Evolutionary conservation across 1,284 basidiomycete species (phyloP), one percentile per base, ranked within the genome.

Genomic region (Apiotrichum sp.): DNA sequence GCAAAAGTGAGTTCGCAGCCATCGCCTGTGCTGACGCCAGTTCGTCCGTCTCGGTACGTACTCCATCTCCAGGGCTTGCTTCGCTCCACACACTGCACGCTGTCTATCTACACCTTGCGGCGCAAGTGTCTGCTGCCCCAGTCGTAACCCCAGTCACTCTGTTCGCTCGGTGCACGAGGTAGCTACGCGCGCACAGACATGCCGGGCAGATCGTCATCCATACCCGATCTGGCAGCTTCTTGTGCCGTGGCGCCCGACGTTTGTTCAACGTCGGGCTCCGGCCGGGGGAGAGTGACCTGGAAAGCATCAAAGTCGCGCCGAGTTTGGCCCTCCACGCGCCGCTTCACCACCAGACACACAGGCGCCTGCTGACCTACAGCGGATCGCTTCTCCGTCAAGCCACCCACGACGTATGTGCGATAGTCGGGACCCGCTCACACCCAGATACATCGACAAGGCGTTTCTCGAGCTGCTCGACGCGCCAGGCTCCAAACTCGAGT

Each of bases 331-430:
- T 7, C 7, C 6, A 38, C 36, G 36, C 36, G n/a, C 13, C 13
- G 36, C 13, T 13, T 6, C 36, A 7, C 36, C 7, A 6, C 36
- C 7, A 38, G 40, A 9, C 8, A n/a, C 40, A 7, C 40, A n/a
- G 8, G n/a, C 6, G 9, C 9, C 5, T n/a, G 5, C 40, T 41
- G 40, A 41, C 40, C 40, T 14, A 13, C 61, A 62, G 88, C 89
- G 45, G 90, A 93, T 77, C 88, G 89, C 71, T 91, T 84, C 74
- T 89, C 87, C 29, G 87, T 93, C 40, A 68, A 77, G 13, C 89
- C 90, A 5, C 82, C 90, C n/a, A 91, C 89, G 52, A 92, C 89
- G 86, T 91, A 71, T 66, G 85, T 78, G 33, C 6, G 7, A 13
- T 44, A 32, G 45, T 48, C 32, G 10, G 6, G n/a, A n/a, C n/a